Evolutionary conservation across 2,329 filamentous ascomycete genomes (phyloP).

Genomic region (Botrytis deweyae): DNA sequence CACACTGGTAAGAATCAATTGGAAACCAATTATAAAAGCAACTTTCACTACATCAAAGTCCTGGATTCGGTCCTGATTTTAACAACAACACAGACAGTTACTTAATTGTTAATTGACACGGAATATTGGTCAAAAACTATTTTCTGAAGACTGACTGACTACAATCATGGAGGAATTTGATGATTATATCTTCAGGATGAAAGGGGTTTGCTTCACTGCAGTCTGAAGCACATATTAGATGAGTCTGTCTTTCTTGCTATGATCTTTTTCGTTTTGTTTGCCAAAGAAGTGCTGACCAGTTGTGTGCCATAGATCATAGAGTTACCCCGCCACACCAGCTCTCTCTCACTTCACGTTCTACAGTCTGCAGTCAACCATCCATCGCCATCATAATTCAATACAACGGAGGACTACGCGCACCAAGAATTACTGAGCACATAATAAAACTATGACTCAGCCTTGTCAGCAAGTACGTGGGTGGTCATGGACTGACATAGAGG

Average conservation of each 20-base stretch:
- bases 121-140: neutral
- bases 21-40: too few species aligned
- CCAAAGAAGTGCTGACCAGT: neutral
- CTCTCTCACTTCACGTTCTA: neutral
- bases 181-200: neutral
- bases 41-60: too few species aligned
- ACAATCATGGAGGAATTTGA: neutral
- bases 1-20: too few species aligned
- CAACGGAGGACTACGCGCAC: neutral
- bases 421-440: neutral
- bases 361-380: neutral
- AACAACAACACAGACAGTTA: too few species aligned
- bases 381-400: neutral
- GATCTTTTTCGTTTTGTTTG: neutral
- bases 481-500: neutral
- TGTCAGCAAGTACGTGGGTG: neutral
- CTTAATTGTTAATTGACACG: too few species aligned
- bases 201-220: neutral
- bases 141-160: neutral
- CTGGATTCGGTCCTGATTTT: too few species aligned
- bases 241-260: neutral
- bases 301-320: neutral
- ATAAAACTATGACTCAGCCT: neutral
- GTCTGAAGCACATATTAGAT: neutral
- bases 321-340: neutral